phyloP scores from a whole-genome alignment of 495 filamentous ascomycete genomes.

The Penicillium mononematosum region DNA sequence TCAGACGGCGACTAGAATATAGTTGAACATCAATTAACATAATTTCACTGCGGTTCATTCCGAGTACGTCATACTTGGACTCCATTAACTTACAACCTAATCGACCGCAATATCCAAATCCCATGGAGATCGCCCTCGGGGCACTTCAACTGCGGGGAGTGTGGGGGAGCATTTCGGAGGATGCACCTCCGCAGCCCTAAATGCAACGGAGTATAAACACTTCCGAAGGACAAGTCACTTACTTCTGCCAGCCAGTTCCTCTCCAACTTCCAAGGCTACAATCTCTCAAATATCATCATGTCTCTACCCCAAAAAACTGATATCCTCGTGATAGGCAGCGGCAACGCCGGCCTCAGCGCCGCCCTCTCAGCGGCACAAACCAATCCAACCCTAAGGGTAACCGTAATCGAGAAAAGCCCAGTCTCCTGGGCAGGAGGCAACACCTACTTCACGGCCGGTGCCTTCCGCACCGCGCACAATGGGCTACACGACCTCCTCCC shows the following conservation, averaged over 20 bases:
- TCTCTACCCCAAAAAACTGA: slow-evolving; percentile 22
- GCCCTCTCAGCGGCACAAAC: slow-evolving; percentile 50
- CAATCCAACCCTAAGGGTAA: slow-evolving; percentile 39
- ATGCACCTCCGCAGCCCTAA: slow-evolving; percentile 10
- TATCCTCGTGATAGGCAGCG: slow-evolving; percentile 55
- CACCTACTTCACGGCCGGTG: slow-evolving; percentile 58
- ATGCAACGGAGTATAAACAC: background rate
- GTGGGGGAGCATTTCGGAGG: slow-evolving; percentile 10
- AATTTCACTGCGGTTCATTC: slow-evolving; percentile 10
- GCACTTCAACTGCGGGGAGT: slow-evolving; percentile 15
- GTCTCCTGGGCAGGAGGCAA: slow-evolving; percentile 56
- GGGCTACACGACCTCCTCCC: slow-evolving; percentile 49
- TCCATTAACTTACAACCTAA: no score
- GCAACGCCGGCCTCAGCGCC: slow-evolving; percentile 60
- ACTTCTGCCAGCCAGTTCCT: background rate
- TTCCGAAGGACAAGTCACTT: background rate
- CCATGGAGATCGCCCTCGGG: slow-evolving; percentile 6
- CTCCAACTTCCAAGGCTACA: background rate
- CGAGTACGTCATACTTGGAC: no score
- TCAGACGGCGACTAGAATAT: slow-evolving; percentile 9
- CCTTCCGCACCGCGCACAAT: slow-evolving; percentile 48
- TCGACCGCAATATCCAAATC: background rate
- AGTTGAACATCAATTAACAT: slow-evolving; percentile 7
- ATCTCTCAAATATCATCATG: background rate
- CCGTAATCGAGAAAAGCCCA: slow-evolving; percentile 51